Evolutionary conservation across 108 stramenopile genomes (phyloP).

Genomic region (Cyclotella kingstonii): DNA sequence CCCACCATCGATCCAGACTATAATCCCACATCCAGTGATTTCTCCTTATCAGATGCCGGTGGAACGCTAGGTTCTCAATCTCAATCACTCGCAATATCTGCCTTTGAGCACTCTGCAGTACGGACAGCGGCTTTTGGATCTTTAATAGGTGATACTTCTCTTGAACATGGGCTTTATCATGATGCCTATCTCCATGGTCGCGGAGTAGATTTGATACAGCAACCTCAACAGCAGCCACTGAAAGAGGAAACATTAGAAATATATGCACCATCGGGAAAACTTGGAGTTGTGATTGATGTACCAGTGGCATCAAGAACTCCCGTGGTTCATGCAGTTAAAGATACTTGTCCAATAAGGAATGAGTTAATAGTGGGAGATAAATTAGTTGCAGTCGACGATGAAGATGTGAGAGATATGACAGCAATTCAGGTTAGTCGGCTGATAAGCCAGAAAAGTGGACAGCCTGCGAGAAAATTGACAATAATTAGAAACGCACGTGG

Average conservation of each 20-base stretch:
- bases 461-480: conserved; percentile 37
- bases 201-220: background rate
- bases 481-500: conserved; percentile 19
- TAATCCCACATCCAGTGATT: conserved; percentile 24
- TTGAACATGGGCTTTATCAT: background rate
- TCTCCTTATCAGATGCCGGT: conserved; percentile 45
- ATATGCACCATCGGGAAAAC: conserved; percentile 44
- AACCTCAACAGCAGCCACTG: background rate
- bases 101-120: conserved; percentile 6
- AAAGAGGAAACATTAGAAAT: conserved; percentile 36
- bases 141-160: background rate
- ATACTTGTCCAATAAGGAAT: conserved; percentile 36
- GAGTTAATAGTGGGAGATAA: conserved; percentile 42
- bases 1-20: conserved; percentile 41
- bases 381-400: conserved; percentile 47
- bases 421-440: conserved; percentile 36
- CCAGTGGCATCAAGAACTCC: conserved; percentile 19
- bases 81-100: conserved; percentile 9
- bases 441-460: conserved; percentile 34
- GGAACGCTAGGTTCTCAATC: conserved; percentile 37
- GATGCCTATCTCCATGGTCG: background rate
- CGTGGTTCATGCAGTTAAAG: conserved; percentile 45
- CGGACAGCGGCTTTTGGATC: background rate
- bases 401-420: conserved; percentile 38
- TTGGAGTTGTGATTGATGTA: conserved; percentile 48